Evolutionary conservation across 305 asterid genomes (phyloP), one percentile per base, ranked within the genome.

Genomic region (Petunia hybrid): DNA sequence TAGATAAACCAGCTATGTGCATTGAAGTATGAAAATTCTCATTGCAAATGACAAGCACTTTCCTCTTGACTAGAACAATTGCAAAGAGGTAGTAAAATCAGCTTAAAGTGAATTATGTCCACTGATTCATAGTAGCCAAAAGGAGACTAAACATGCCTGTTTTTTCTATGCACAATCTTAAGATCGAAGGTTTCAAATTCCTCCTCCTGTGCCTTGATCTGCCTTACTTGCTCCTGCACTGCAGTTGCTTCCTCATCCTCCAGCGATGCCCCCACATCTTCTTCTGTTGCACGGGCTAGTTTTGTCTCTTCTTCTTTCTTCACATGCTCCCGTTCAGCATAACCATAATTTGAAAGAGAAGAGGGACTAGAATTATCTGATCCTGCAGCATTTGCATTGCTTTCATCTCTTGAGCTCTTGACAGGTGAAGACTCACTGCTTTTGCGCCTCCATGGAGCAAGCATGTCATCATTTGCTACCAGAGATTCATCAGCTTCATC

Each of bases 221-320:
- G 99, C 85, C 89, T 93, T 83, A 96, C 99, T 84, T 96, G 99
- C 88, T 96, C 99, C 86, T 93, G 98, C 68, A 96, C 98, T 69
- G 97, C 99, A 86, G 91, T 91, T 85, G 96, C 96, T 86, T 96
- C 99, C 77, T 96, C 98, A 59, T 96, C 99, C 88, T 97, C 99
- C 84, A 93, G 63, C 74, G 86, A 87, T 36, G 87, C 78, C 85
- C 81, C 95, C 66, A 90, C 90, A 63, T 92, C 97, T 83, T 89
- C 97, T 87, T 90, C 98, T 86, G 89, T 84, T 66, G 82, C 87
- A 71, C 84, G 88, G 39, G 87, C 75, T 67, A 86, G 73, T 85
- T 84, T 80, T 48, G 60, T 79, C 86, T 86, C 87, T 80, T 85
- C 89, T 81, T 89, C 94, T 87, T 89, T 87, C 84, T 92, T 85